phyloP scores from a whole-genome alignment of 2,329 filamentous ascomycete species.

The Trichoderma sp. region DNA sequence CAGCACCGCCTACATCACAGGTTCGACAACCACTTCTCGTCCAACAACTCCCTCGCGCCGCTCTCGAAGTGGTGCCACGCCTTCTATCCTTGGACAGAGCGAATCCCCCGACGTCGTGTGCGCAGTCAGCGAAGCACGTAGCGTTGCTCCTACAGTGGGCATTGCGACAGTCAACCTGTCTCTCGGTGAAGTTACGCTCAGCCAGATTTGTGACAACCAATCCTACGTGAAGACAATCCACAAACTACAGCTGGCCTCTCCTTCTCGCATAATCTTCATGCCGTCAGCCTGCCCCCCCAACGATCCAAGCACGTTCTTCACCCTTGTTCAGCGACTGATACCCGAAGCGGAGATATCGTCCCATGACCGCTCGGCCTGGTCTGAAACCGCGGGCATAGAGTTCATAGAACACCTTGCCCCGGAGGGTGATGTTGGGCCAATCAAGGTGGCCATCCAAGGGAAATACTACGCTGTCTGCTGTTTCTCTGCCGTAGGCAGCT shows the following conservation, averaged over 20 bases:
- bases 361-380: constrained; percentile 80
- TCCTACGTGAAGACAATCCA: constrained; percentile 87
- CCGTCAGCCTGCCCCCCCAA: constrained; percentile 66
- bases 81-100: constrained; percentile 48
- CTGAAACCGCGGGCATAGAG: constrained; percentile 74
- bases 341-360: constrained; percentile 43
- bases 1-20: constrained; percentile 32
- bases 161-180: constrained; percentile 85
- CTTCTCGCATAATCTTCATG: constrained; percentile 78
- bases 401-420: constrained; percentile 81
- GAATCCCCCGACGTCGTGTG: constrained; percentile 77
- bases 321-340: constrained; percentile 67
- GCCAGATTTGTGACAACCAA: constrained; percentile 90
- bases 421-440: constrained; percentile 74
- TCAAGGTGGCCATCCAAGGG: constrained; percentile 77
- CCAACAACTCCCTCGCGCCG: constrained; percentile 50
- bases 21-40: constrained; percentile 34
- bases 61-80: constrained; percentile 45
- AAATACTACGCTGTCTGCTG: constrained; percentile 86
- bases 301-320: constrained; percentile 71
- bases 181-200: constrained; percentile 80
- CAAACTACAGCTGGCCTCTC: constrained; percentile 79
- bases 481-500: constrained; percentile 72
- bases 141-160: constrained; percentile 80
- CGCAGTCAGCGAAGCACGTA: constrained; percentile 84